Base-by-base conservation (phyloP, 257 asterid species). In the Leptodermis oblonga region DNA sequence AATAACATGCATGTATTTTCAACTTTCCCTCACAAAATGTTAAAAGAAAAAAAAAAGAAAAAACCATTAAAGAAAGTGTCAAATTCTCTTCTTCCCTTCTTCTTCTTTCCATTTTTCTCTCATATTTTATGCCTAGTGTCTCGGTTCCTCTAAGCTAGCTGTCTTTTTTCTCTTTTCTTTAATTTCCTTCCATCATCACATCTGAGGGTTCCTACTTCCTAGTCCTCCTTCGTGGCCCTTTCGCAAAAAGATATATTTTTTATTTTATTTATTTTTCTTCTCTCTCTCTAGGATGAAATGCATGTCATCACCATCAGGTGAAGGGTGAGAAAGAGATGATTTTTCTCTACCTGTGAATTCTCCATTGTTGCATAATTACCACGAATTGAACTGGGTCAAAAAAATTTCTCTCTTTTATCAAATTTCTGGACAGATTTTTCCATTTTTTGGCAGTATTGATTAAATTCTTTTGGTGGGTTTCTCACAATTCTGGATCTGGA, bases 41-140 rank as follows among this genome's bases (percentile, higher is more conserved):
- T 51, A 51, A 26, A 51, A 2, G 6, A 48, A 15, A 51, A 15
- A 46, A 65, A 46, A 51, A 18, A 46, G 31, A 48, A 23, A 10
- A n/a, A n/a, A n/a, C n/a, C n/a, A n/a, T n/a, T 13, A 23, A 48
- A 15, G 4, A 26, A 30, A 10, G n/a, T 63, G 34, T 52, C 17
- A 37, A 36, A 49, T 33, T 62, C 49, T 7, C 26, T 54, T 65
- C 11, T 8, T 4, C 31, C 15, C 39, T 49, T 65, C 7, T 52
- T 55, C n/a, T 51, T 51, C 59, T 52, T 52, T 22, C 59, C 22
- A n/a, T 18, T 7, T 34, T 43, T 65, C 76, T 31, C 59, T 69
- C 37, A 20, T 14, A 36, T 56, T 70, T 70, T 58, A 37, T 66
- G 64, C 80, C 71, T 25, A 31, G 31, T 70, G 36, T 70, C 43